These are phyloP conservation scores for Euphorbia tirucalli DNA, from an alignment of 345 rosid species.

Conservation along the genomic window DNA sequence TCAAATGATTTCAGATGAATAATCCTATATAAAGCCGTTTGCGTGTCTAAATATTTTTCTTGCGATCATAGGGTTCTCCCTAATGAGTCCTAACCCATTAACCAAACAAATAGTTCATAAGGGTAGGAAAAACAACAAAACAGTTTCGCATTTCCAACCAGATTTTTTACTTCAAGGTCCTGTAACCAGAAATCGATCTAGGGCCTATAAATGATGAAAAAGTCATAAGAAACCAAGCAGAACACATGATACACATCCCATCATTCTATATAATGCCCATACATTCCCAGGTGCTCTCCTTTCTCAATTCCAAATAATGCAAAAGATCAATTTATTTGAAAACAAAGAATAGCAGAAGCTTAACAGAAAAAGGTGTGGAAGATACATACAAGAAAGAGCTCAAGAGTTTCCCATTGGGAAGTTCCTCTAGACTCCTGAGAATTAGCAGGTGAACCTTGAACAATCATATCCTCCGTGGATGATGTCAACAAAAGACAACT, in stretches of 20 bases:
- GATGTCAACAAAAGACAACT: constrained; percentile 56
- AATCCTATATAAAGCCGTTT: no score
- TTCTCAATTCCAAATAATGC: not conserved
- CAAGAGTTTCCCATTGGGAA: constrained; percentile 85
- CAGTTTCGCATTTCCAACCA: not conserved
- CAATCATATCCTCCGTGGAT: constrained; percentile 49
- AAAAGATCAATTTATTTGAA: not conserved
- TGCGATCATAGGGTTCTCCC: not conserved
- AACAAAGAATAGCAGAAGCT: not conserved
- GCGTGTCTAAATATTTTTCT: not conserved
- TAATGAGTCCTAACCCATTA: not conserved
- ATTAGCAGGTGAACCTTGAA: constrained; percentile 53
- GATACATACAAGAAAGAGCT: constrained; percentile 77
- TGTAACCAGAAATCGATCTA: not conserved
- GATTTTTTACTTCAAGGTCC: not conserved
- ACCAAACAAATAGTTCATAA: not conserved
- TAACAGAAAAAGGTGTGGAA: constrained; percentile 25
- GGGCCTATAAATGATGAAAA: not conserved
- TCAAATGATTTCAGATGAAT: no score
- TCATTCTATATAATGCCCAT: not conserved
- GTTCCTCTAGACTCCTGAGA: constrained; percentile 45
- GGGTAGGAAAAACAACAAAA: not conserved
- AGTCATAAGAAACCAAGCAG: not conserved
- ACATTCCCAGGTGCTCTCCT: not conserved
- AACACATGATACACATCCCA: not conserved